Evolutionary conservation across 2,329 filamentous ascomycete species (phyloP), one percentile per base, ranked within the genome.

Genomic region (Knufia petricola): DNA sequence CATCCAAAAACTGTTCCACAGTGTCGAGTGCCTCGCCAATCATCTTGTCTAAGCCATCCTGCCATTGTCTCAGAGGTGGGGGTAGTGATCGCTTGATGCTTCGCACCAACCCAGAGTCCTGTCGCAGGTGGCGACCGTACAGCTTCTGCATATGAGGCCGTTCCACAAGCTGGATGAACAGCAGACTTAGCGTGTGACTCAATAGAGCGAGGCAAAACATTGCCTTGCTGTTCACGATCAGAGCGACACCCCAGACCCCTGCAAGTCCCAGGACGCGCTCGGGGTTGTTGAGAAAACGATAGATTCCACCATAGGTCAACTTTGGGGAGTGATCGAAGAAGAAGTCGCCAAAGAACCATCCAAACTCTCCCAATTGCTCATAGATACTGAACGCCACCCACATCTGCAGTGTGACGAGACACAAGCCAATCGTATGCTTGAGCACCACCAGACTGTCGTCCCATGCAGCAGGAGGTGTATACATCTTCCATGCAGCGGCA

Each of bases 331-430:
- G 84, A 53, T 95, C 87, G 63, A 92, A 95, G 74, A 98, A 96
- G 72, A 96, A 98, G 64, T 98, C 92, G 15, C 92, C 92, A 62
- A 89, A 96, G 73, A 96, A 96, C 90, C 90, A 98, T 59, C 92
- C 92, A 61, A 96, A 98, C 62, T 98, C 92, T 49, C 92, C 92
- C 0, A 98, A 79, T 1, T 87, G 94, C 44, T 95, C 88, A 65
- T 96, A 94, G 57, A 96, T 89, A 65, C 88, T 95, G 55, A 85
- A 74, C 1, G 87, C 84, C 1, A 89, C 95, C 92, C 92, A 98
- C 15, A 94, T 68, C 61, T 98, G 92, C 44, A 98, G 75, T 9
- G 84, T 81, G 51, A 96, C 81, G 55, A 96, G 72, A 46, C 85
- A 79, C 43, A 77, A 73, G 37, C 92, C 92, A 28, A 96, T 63